Evolutionary conservation across 2,329 filamentous ascomycete genomes (phyloP), one percentile per base, ranked within the genome.

Genomic region (Cytospora schulzeri): DNA sequence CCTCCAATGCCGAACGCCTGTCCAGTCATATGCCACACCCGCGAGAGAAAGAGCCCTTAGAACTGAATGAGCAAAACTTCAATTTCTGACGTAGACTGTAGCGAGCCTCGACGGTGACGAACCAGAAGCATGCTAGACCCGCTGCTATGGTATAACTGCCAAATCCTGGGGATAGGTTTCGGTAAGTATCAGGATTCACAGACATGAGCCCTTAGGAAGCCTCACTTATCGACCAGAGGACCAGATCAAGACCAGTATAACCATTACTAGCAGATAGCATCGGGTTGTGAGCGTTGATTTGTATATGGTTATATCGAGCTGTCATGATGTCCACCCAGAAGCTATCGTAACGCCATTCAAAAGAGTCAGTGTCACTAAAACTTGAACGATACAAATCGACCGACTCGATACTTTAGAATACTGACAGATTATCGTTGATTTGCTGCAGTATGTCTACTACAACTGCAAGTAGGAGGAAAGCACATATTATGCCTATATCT

Each of bases 401-500:
- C 33, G 14, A 63, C 2, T 5, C 11, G 45, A 48, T 14, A 24
- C 1, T 48, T 57, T 17, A 9, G 38, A 11, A 19, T 19, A 41
- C 38, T n/a, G 19, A 63, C 60, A 63, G 8, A 19, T 57, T 51
- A 41, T 57, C 60, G 17, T 63, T 33, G 6, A 63, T 63, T 33
- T 63, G 60, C n/a, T 63, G 60, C 41, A 26, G 22, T 15, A 63
- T 57, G 19, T 57, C 45, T n/a, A 45, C 54, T 22, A 12, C 9
- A 7, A 63, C 60, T 22, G 45, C 51, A 24, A 63, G 19, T 9
- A 63, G 26, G 41, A 48, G 50, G 8, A 55, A 55, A 12, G 53
- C 53, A 56, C 54, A 53, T 26, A 63, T 63, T 19, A 57, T n/a
- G 9, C 60, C 60, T 52, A 63, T 57, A 45, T 63, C 60, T 63